Percentiles rank a stretch among this genome's conserved stretches.
Conservation (phyloP, 1,139 yeast species). For the Pichia terricola region DNA sequence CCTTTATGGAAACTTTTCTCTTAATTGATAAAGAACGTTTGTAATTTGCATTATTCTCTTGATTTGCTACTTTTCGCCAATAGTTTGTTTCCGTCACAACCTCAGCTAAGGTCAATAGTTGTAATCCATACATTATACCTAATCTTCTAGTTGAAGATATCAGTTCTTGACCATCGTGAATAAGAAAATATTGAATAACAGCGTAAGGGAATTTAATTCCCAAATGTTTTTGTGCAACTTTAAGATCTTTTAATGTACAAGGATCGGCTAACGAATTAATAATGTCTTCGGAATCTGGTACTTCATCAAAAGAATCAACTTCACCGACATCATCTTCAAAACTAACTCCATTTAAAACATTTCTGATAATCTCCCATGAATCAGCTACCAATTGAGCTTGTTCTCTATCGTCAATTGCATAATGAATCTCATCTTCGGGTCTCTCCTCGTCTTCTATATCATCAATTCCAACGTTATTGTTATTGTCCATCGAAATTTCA, state of each 20-base stretch:
- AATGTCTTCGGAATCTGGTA: constrained; percentile 16
- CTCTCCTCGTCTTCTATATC: background rate
- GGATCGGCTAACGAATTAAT: constrained; percentile 38
- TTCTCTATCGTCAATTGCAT: constrained; percentile 9
- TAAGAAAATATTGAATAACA: constrained; percentile 46
- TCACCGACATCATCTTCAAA: constrained; percentile 3
- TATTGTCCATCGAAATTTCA: background rate
- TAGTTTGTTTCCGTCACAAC: constrained; percentile 53
- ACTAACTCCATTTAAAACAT: constrained; percentile 4
- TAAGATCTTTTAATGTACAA: constrained; percentile 53
- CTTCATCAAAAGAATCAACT: constrained; percentile 4
- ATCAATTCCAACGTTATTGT: background rate
- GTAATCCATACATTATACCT: constrained; percentile 56
- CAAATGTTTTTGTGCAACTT: constrained; percentile 57
- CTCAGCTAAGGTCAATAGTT: constrained; percentile 56
- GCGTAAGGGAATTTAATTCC: constrained; percentile 48
- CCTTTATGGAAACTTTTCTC: background rate
- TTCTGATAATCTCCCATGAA: constrained; percentile 12
- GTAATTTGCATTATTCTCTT: constrained; percentile 13
- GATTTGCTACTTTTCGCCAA: constrained; percentile 57
- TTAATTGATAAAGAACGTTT: background rate
- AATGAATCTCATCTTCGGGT: constrained; percentile 1
- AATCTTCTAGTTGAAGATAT: constrained; percentile 41
- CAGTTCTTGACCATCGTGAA: constrained; percentile 64
- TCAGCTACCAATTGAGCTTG: constrained; percentile 10